Base-by-base conservation (phyloP, 164 flowering plant genomes). In the Saururus chinensis region DNA sequence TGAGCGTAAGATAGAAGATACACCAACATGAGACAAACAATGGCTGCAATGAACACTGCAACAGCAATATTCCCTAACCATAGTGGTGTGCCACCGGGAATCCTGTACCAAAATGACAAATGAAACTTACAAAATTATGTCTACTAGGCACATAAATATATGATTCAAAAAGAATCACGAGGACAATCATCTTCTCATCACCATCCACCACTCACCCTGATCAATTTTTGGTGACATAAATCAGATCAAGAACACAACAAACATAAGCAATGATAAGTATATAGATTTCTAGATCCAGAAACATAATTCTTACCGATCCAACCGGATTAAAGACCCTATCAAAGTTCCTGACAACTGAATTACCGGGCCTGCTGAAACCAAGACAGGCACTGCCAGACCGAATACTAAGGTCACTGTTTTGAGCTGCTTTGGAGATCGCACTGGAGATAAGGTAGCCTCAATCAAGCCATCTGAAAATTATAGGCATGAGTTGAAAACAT, bases 401-500 rank as follows among this genome's bases (percentile, higher is more conserved):
- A 89, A 35, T 45, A 93, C 60, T 62, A 93, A 71, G 41, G 98
- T 93, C 21, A 73, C 80, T 61, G 77, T 81, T 78, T 88, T 93
- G 61, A 93, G 87, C 20, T 89, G 96, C 78, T 70, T 89, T 22
- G 98, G 97, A 42, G 81, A 70, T 63, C 96, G 77, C 21, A 64
- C 61, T 30, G 97, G 96, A 20, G 92, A 75, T 60, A 93, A 68
- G 54, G 98, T 93, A 68, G 98, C 98, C 76, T 93, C 98, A 54
- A 89, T 77, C 68, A 93, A 79, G 49, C 98, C 98, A 85, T 89
- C 98, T 93, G 72, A n/a, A 69, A 73, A 64, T 67, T 59, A 68
- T 61, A 45, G 17, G 14, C n/a, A 45, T 8, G 49, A 17, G 17
- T 45, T 13, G 11, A 17, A 8, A 45, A 12, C 17, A 45, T 13